phyloP scores from a whole-genome alignment of 192 early-diverging fungal species.

The Obelidium mucronatum region DNA sequence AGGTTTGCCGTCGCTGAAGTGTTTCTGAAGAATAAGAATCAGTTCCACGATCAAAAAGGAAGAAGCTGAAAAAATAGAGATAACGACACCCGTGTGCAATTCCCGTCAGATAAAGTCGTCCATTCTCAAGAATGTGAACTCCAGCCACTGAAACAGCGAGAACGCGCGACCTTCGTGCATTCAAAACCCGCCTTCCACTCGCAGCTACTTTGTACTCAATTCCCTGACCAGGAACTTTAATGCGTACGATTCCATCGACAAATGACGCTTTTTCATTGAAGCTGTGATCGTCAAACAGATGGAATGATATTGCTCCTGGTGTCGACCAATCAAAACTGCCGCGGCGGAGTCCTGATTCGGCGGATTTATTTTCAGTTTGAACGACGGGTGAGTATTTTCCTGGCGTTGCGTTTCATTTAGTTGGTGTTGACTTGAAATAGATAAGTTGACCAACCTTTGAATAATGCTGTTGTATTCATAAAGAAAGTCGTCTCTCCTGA shows the following conservation, averaged over 20 bases:
- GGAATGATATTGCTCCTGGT: conserved; percentile 2
- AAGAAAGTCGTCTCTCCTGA: no score
- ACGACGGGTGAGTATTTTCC: background rate
- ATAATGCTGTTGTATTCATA: background rate
- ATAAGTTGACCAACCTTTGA: background rate
- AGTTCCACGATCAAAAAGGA: background rate
- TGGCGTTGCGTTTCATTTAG: background rate
- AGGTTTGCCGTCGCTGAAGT: background rate
- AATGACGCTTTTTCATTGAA: background rate
- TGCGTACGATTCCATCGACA: background rate
- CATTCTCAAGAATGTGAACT: background rate
- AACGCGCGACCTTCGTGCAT: background rate
- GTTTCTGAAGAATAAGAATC: background rate
- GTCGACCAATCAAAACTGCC: conserved; percentile 8
- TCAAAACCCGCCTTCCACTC: background rate
- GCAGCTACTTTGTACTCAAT: background rate
- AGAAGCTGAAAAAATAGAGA: background rate
- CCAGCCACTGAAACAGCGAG: background rate
- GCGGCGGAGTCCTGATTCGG: background rate
- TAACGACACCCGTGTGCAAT: background rate
- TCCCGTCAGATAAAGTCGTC: background rate
- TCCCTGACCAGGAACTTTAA: background rate
- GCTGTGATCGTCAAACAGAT: background rate
- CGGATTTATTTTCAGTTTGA: background rate
- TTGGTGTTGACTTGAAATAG: no score